phyloP scores from a whole-genome alignment of 163 green algal genomes.

The Coccomyxa subellipsoidea region DNA sequence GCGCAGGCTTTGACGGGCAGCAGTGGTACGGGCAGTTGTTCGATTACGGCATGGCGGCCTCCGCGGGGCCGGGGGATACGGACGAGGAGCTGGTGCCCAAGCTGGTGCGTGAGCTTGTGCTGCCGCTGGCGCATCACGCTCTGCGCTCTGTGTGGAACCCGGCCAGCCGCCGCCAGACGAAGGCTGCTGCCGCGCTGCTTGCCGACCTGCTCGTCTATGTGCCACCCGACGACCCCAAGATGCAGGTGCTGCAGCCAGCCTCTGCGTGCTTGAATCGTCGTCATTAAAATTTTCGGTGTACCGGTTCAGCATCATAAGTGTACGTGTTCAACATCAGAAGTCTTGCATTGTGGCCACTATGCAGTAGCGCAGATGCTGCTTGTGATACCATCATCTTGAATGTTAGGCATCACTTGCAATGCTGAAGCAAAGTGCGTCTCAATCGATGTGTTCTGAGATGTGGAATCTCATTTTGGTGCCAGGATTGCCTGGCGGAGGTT shows the following conservation, averaged over 20 bases:
- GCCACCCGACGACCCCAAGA: constrained; percentile 46
- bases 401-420: too few species aligned
- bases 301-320: too few species aligned
- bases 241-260: constrained; percentile 23
- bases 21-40: constrained; percentile 81
- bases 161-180: constrained; percentile 40
- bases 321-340: too few species aligned
- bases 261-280: background rate
- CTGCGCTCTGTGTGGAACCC: constrained; percentile 55
- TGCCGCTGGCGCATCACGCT: constrained; percentile 57
- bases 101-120: constrained; percentile 73
- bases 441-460: too few species aligned
- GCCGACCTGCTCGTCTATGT: constrained; percentile 69
- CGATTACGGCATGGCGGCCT: constrained; percentile 50
- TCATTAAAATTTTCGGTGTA: background rate
- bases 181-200: constrained; percentile 46
- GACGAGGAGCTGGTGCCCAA: constrained; percentile 79
- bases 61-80: constrained; percentile 47
- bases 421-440: too few species aligned
- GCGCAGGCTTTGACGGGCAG: constrained; percentile 70
- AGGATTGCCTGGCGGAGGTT: constrained; percentile 45
- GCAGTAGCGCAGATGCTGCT: too few species aligned
- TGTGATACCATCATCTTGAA: too few species aligned
- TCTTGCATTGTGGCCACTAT: too few species aligned
- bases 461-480: background rate